Evolutionary conservation across 768 basidiomycete species (phyloP).

Genomic region (Ramaria sp.): DNA sequence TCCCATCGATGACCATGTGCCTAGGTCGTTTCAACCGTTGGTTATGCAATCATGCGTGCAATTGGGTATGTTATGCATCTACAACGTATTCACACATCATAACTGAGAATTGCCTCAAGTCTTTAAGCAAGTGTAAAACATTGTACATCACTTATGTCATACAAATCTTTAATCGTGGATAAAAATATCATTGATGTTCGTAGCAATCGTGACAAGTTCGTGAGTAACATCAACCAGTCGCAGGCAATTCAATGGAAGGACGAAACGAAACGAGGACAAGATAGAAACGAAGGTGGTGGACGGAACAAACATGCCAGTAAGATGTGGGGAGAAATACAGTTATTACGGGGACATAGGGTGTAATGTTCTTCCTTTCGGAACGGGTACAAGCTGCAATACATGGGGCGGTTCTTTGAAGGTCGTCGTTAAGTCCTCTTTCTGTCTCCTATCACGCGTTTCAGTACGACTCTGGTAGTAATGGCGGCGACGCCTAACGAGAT

Average conservation of each 20-base stretch:
- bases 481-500: neutral
- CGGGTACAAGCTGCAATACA: neutral
- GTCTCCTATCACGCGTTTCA: neutral
- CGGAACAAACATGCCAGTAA: neutral
- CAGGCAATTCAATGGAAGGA: neutral
- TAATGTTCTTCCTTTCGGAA: neutral
- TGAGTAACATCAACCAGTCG: neutral
- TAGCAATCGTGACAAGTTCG: neutral
- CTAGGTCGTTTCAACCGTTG: conserved; percentile 79
- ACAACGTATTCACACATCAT: neutral
- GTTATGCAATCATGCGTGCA: conserved; percentile 63
- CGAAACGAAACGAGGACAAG: neutral
- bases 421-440: neutral
- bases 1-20: conserved; percentile 5
- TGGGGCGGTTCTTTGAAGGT: neutral
- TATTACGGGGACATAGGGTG: neutral
- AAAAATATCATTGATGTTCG: neutral
- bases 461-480: neutral
- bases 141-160: neutral
- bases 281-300: neutral
- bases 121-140: neutral
- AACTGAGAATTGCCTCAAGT: neutral
- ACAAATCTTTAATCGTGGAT: neutral
- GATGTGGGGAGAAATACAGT: neutral
- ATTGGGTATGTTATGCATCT: conserved; percentile 44